These are phyloP conservation scores for Pestalotiopsis sp. DNA, from an alignment of 2,329 filamentous ascomycete genomes.

Conservation along the genomic window DNA sequence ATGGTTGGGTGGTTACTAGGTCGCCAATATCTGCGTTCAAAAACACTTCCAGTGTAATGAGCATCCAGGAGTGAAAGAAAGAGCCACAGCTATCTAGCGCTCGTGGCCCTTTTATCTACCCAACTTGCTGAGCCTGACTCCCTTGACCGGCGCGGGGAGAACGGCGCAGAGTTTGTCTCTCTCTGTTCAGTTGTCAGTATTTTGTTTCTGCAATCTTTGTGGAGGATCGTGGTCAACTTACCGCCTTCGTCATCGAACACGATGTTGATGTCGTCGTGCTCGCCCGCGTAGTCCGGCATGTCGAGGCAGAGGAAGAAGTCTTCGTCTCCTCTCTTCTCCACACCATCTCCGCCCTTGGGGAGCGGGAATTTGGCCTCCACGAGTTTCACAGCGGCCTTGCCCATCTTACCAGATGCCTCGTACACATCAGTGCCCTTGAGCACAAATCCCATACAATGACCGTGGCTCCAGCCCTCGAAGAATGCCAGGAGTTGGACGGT, in stretches of 20 bases:
- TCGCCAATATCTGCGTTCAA: neutral
- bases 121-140: slow-evolving; percentile 38
- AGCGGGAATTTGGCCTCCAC: slow-evolving; percentile 91
- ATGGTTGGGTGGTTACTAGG: neutral
- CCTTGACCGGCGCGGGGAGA: slow-evolving; percentile 61
- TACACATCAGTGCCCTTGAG: slow-evolving; percentile 84
- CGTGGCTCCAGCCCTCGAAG: slow-evolving; percentile 85
- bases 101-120: slow-evolving; percentile 20
- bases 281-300: slow-evolving; percentile 84
- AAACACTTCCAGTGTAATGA: too few relatives aligned
- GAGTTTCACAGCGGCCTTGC: slow-evolving; percentile 75
- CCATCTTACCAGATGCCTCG: slow-evolving; percentile 66
- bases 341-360: slow-evolving; percentile 61
- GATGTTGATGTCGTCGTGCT: slow-evolving; percentile 90
- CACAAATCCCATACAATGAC: slow-evolving; percentile 86
- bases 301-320: slow-evolving; percentile 83
- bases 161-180: slow-evolving; percentile 54
- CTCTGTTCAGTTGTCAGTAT: slow-evolving; percentile 42
- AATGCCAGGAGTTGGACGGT: slow-evolving; percentile 81
- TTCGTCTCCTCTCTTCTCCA: slow-evolving; percentile 51
- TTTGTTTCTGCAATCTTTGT: neutral
- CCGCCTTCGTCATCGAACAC: slow-evolving; percentile 79
- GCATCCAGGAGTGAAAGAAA: too few relatives aligned
- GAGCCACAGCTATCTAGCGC: neutral
- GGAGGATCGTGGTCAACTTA: slow-evolving; percentile 46